Percentiles rank a stretch among this genome's conserved stretches.
Conservation (phyloP, 306 rosid species). For the Vigna trinervia region DNA sequence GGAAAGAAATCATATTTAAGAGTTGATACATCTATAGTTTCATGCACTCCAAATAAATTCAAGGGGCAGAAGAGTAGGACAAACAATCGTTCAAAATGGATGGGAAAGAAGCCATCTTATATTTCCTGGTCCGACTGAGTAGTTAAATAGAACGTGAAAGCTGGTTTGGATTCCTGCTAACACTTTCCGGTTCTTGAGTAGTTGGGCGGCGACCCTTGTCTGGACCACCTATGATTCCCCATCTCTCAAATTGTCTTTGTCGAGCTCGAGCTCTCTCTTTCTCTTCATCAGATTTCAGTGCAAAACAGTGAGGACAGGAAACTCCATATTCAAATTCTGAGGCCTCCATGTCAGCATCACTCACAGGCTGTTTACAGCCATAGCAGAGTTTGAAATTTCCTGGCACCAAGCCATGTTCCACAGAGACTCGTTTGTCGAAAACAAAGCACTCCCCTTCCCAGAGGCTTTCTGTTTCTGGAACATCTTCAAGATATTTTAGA, state of each 20-base stretch:
- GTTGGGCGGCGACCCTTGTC: constrained; percentile 73
- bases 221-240: constrained; percentile 96
- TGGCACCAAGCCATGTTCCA: constrained; percentile 83
- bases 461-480: constrained; percentile 76
- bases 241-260: constrained; percentile 82
- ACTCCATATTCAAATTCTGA: constrained; percentile 83
- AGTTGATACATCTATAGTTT: constrained; percentile 30
- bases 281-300: constrained; percentile 79
- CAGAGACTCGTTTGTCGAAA: constrained; percentile 92
- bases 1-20: constrained; percentile 6
- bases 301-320: constrained; percentile 79
- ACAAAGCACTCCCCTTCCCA: constrained; percentile 99
- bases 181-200: constrained; percentile 30
- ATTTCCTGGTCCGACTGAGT: not conserved
- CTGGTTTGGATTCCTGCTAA: constrained; percentile 39
- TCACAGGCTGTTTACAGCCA: constrained; percentile 95
- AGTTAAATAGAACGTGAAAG: constrained; percentile 62
- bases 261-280: constrained; percentile 96
- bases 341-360: constrained; percentile 88
- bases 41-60: constrained; percentile 12
- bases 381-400: constrained; percentile 95
- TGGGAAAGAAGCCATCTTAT: not conserved
- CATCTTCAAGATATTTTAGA: constrained; percentile 90
- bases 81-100: constrained; percentile 27
- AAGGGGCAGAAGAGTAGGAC: not conserved